Evolutionary conservation across 163 green algal genomes (phyloP).

Genomic region (Smithsoniella earleae): DNA sequence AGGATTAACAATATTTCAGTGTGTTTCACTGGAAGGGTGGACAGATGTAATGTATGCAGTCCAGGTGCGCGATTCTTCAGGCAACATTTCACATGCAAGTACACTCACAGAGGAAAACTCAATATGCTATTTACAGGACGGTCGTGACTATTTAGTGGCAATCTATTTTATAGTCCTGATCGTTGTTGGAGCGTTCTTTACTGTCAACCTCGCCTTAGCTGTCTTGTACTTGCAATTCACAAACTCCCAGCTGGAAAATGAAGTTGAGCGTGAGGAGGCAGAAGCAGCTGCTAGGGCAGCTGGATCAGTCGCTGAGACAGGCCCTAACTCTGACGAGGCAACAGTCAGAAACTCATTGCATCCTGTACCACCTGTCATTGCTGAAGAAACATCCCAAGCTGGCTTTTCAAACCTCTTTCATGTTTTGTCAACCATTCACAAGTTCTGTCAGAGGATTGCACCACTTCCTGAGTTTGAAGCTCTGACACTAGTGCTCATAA

Average conservation of each 20-base stretch:
- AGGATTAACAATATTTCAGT: slow-evolving; percentile 53
- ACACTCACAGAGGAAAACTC: neutral
- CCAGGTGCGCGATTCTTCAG: neutral
- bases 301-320: neutral
- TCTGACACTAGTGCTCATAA: slow-evolving; percentile 40
- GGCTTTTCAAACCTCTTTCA: neutral
- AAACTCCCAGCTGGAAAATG: neutral
- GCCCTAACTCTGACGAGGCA: too few relatives aligned
- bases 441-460: slow-evolving; percentile 32
- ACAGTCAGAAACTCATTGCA: neutral
- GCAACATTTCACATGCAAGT: neutral
- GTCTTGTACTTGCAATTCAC: slow-evolving; percentile 66
- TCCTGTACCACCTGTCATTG: neutral
- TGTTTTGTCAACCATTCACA: neutral
- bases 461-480: slow-evolving; percentile 33
- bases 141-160: slow-evolving; percentile 39
- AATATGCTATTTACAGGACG: slow-evolving; percentile 41
- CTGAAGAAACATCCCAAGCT: neutral
- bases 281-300: neutral
- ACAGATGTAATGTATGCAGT: slow-evolving; percentile 40
- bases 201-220: slow-evolving; percentile 56
- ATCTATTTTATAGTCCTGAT: slow-evolving; percentile 48
- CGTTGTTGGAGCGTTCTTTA: slow-evolving; percentile 50
- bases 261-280: neutral
- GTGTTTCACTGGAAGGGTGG: slow-evolving; percentile 35